phyloP scores from a whole-genome alignment of 768 basidiomycete genomes.

The Zangia roseola region DNA sequence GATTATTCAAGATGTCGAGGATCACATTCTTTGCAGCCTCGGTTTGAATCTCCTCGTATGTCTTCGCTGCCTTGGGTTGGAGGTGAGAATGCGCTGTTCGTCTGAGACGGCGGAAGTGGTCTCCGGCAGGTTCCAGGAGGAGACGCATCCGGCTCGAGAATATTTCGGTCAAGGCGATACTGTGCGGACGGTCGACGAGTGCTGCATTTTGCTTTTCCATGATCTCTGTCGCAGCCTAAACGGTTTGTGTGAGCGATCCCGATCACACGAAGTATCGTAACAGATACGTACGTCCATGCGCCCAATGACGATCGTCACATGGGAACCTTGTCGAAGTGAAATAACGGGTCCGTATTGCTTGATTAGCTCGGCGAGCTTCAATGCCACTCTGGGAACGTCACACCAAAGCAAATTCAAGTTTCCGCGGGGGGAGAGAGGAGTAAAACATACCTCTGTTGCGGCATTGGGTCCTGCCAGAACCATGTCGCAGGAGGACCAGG shows the following conservation, averaged over 20 bases:
- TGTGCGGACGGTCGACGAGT: conserved; percentile 47
- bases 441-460: conserved; percentile 4
- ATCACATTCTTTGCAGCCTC: conserved; percentile 22
- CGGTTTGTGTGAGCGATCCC: conserved; percentile 25
- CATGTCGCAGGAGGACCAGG: conserved; percentile 18
- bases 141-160: conserved; percentile 55
- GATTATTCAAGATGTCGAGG: conserved; percentile 20
- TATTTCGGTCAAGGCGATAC: conserved; percentile 52
- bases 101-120: conserved; percentile 53
- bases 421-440: background rate
- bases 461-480: conserved; percentile 16
- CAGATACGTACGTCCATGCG: background rate
- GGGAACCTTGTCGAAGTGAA: conserved; percentile 26
- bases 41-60: conserved; percentile 46
- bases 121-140: conserved; percentile 47
- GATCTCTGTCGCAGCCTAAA: conserved; percentile 53
- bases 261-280: background rate
- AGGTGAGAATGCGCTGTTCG: conserved; percentile 55
- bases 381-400: too few relatives aligned
- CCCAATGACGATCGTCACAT: background rate
- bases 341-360: conserved; percentile 1
- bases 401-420: background rate
- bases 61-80: conserved; percentile 45
- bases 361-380: background rate
- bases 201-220: conserved; percentile 59